Conservation (phyloP, 2,329 filamentous ascomycete species). For the Neonectria punicea region DNA sequence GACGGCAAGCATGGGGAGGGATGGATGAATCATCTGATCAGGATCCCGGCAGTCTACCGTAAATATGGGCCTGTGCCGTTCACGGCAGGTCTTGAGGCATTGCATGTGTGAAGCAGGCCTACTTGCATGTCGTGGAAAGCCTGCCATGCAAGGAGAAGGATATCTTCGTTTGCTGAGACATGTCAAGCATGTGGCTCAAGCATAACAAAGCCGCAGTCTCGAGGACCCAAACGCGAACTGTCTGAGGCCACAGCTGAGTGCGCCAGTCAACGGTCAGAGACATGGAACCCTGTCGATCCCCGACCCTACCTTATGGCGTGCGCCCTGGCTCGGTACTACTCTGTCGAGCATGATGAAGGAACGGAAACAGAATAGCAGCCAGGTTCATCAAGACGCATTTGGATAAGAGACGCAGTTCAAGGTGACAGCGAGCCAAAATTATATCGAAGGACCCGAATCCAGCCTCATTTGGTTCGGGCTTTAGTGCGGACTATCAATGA, state of each 20-base stretch:
- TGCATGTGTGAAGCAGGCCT: neutral
- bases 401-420: neutral
- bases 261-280: neutral
- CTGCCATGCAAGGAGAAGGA: neutral
- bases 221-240: neutral
- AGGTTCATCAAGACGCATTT: neutral
- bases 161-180: neutral
- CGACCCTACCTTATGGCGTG: neutral
- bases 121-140: too few species aligned
- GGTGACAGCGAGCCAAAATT: neutral
- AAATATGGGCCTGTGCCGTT: neutral
- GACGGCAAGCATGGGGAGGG: neutral
- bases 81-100: neutral
- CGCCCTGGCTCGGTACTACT: neutral
- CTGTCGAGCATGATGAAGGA: neutral
- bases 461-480: neutral
- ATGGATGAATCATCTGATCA: conserved; percentile 13
- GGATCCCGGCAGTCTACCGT: neutral
- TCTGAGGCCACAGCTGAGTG: neutral
- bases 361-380: neutral
- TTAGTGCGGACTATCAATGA: neutral
- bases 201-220: neutral
- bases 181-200: neutral
- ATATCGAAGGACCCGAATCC: neutral
- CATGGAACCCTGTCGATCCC: neutral